Conservation (phyloP, 805 yeast species). For the Monosporozyma aerobia region DNA sequence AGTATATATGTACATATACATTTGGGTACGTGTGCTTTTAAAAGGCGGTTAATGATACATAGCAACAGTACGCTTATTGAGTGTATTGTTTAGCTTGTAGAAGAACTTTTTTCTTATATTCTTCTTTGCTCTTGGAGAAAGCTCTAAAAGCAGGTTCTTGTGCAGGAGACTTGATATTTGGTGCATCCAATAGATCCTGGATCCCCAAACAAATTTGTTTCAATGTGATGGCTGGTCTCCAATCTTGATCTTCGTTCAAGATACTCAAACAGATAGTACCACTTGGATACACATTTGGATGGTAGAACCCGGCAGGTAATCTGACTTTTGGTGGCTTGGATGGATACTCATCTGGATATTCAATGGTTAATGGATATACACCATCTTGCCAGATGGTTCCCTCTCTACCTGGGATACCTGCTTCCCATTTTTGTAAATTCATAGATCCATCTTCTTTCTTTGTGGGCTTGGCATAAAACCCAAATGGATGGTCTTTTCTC, state of each 20-base stretch:
- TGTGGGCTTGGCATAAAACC: slow-evolving; percentile 86
- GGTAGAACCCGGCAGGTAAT: slow-evolving; percentile 86
- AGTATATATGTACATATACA: not conserved
- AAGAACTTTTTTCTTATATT: slow-evolving; percentile 66
- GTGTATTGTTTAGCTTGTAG: slow-evolving; percentile 75
- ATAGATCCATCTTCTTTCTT: slow-evolving; percentile 75
- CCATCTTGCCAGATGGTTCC: slow-evolving; percentile 86
- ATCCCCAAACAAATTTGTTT: slow-evolving; percentile 86
- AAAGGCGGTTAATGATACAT: not conserved
- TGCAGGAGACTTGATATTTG: slow-evolving; percentile 94
- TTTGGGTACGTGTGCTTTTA: not conserved
- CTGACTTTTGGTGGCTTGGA: slow-evolving; percentile 92
- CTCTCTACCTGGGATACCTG: slow-evolving; percentile 91
- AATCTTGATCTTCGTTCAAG: slow-evolving; percentile 88
- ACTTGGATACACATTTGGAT: slow-evolving; percentile 95
- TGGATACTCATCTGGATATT: slow-evolving; percentile 87
- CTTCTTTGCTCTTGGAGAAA: slow-evolving; percentile 54
- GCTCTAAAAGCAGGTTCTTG: slow-evolving; percentile 96
- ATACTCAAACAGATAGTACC: slow-evolving; percentile 93
- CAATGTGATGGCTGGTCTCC: slow-evolving; percentile 94
- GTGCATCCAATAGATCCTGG: slow-evolving; percentile 81
- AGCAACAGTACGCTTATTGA: slow-evolving; percentile 17
- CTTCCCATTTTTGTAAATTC: slow-evolving; percentile 81
- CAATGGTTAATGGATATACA: slow-evolving; percentile 72
- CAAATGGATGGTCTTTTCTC: slow-evolving; percentile 98